Evolutionary conservation across 768 basidiomycete genomes (phyloP).

Genomic region (Termitomyces sp.): DNA sequence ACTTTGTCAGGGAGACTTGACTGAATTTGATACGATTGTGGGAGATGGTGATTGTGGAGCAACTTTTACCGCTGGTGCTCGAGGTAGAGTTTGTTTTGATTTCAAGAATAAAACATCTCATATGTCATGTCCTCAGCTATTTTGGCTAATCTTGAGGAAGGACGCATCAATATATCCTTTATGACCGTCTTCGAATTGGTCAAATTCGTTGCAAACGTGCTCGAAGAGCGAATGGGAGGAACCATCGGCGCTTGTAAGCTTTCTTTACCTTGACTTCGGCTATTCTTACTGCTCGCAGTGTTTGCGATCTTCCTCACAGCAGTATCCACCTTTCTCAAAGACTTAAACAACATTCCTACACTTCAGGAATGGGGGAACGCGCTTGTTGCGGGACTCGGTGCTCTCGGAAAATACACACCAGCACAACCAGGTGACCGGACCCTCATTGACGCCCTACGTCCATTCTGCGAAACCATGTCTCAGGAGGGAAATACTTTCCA

Average conservation of each 20-base stretch:
- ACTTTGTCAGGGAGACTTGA: slow-evolving; percentile 43
- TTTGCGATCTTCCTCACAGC: slow-evolving; percentile 40
- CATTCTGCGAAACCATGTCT: slow-evolving; percentile 35
- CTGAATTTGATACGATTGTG: slow-evolving; percentile 52
- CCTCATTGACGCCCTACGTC: slow-evolving; percentile 46
- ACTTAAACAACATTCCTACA: background rate
- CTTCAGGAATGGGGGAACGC: slow-evolving; percentile 9
- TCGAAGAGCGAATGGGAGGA: slow-evolving; percentile 52
- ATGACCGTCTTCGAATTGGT: slow-evolving; percentile 19
- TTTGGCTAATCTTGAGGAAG: background rate
- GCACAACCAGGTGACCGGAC: slow-evolving; percentile 53
- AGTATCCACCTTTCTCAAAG: slow-evolving; percentile 21
- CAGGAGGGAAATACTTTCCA: slow-evolving; percentile 14
- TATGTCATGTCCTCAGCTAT: background rate
- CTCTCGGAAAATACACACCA: slow-evolving; percentile 38
- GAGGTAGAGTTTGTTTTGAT: slow-evolving; percentile 15
- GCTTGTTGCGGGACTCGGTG: slow-evolving; percentile 21
- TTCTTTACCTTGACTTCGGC: background rate
- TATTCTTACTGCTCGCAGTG: slow-evolving; percentile 20
- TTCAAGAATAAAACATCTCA: background rate
- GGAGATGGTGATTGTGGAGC: slow-evolving; percentile 64
- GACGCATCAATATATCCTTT: slow-evolving; percentile 15
- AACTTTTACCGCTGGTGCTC: slow-evolving; percentile 48
- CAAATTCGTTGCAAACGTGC: slow-evolving; percentile 29
- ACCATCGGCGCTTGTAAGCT: slow-evolving; percentile 45